Evolutionary conservation across 1,284 basidiomycete species (phyloP), one percentile per base, ranked within the genome.

Genomic region (Heterobasidion irregulare): DNA sequence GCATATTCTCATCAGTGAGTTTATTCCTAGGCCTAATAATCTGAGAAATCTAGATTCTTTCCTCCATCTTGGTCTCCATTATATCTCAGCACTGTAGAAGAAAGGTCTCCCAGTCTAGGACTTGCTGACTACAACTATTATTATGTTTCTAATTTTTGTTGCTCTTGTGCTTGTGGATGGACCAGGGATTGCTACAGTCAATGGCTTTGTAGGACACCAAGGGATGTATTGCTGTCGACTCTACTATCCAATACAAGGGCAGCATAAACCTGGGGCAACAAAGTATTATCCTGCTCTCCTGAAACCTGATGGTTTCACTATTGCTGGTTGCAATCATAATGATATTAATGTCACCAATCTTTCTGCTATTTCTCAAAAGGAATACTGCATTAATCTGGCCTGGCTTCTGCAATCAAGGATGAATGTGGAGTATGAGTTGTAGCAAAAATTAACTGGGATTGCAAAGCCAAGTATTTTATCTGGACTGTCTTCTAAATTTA

Each of bases 191-290:
- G 53, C 61, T 7, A 49, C 62, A 13, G 34, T 71, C 8, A 63
- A 63, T 59, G 71, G 71, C 2, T 54, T 60, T 19, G 66, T 70
- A 19, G 68, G 70, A 4, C 69, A 70, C 53, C 60, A 65, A 55
- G 71, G 72, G 9, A 46, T 46, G 10, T 50, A 62, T 47, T 66
- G 64, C 2, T 74, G 72, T 53, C 60, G 65, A 1, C 33, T 67
- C 2, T 62, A 60, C 47, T 74, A 71, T 60, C 44, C 53, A 19
- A 58, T 66, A 38, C 61, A 58, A 56, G 70, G 72, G 15, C 61
- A 66, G 7, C 70, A 63, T 46, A 71, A 71, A 59, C 58, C 59
- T 1, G 56, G 55, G 6, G 59, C 47, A 19, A 52, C 56, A 10
- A 65, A 67, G 26, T 72, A 73, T 53, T 72, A 65, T 59, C 62